Evolutionary conservation across 176 grass and related monocot species (phyloP).

Genomic region (Stipa capillata): DNA sequence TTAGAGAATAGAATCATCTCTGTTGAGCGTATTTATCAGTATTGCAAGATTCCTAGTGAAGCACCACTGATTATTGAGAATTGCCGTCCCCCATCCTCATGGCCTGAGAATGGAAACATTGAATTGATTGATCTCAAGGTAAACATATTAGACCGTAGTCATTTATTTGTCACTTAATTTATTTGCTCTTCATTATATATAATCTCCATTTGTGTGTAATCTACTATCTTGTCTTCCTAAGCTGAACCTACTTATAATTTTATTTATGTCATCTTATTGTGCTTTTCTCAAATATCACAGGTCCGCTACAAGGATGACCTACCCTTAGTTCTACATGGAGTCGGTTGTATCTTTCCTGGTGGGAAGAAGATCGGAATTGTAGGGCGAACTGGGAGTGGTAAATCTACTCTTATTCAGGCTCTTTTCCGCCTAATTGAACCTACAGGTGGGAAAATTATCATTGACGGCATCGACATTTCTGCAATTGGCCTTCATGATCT

Average conservation of each 20-base stretch:
- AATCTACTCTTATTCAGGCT: conserved; percentile 99
- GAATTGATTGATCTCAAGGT: conserved; percentile 94
- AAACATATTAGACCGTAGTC: not conserved
- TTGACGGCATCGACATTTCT: conserved; percentile 72
- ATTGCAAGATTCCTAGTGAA: conserved; percentile 85
- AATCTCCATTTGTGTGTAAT: not conserved
- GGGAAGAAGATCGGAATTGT: conserved; percentile 95
- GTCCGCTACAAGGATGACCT: conserved; percentile 91
- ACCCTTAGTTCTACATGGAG: conserved; percentile 73
- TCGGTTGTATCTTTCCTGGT: conserved; percentile 81
- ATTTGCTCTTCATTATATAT: not conserved
- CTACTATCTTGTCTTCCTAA: not conserved
- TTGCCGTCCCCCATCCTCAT: conserved; percentile 37
- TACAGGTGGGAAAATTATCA: conserved; percentile 59
- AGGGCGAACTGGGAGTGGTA: conserved; percentile 96
- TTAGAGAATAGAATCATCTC: conserved; percentile 98
- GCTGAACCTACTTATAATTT: not conserved
- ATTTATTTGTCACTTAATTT: not conserved
- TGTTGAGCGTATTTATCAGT: conserved; percentile 96
- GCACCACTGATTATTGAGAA: conserved; percentile 64
- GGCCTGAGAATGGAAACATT: conserved; percentile 79
- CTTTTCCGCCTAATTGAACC: conserved; percentile 96
- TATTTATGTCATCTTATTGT: conserved; percentile 2
- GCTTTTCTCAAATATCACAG: conserved; percentile 24
- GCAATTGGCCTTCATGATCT: conserved; percentile 91